phyloP scores from a whole-genome alignment of 192 early-diverging fungal genomes.

The Linnemannia exigua region DNA sequence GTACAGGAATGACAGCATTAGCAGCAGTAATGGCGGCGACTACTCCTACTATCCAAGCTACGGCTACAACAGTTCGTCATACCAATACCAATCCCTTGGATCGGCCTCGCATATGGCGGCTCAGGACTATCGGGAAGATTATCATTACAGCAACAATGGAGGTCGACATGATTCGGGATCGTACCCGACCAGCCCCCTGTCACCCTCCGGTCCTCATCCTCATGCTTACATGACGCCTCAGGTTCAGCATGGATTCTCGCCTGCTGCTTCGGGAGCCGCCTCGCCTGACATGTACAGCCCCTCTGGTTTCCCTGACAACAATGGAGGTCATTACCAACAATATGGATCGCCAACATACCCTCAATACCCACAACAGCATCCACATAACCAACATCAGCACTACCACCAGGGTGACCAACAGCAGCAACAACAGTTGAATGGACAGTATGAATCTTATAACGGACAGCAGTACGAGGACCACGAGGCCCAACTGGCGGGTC shows the following conservation, averaged over 20 bases:
- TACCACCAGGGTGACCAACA: conserved; percentile 8
- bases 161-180: conserved; percentile 36
- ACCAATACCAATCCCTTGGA: conserved; percentile 48
- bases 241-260: conserved; percentile 48
- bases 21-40: conserved; percentile 41
- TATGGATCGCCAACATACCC: conserved; percentile 34
- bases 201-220: conserved; percentile 13
- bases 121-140: conserved; percentile 9
- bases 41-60: conserved; percentile 45
- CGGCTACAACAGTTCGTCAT: conserved; percentile 35
- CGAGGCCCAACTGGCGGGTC: conserved; percentile 38
- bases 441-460: conserved; percentile 4
- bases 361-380: conserved; percentile 46
- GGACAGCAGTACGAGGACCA: conserved; percentile 39
- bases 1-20: conserved; percentile 53
- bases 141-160: conserved; percentile 25
- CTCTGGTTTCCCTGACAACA: conserved; percentile 26
- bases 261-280: conserved; percentile 22
- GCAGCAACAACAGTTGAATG: conserved; percentile 23
- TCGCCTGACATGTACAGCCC: conserved; percentile 52
- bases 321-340: conserved; percentile 28
- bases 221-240: conserved; percentile 32
- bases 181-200: conserved; percentile 46
- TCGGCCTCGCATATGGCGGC: conserved; percentile 50
- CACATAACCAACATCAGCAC: conserved; percentile 12